Percentiles rank a stretch among this genome's conserved stretches.
phyloP scores from a whole-genome alignment of 352 stramenopile species.

The Thalassiosira livingstoniorum region DNA sequence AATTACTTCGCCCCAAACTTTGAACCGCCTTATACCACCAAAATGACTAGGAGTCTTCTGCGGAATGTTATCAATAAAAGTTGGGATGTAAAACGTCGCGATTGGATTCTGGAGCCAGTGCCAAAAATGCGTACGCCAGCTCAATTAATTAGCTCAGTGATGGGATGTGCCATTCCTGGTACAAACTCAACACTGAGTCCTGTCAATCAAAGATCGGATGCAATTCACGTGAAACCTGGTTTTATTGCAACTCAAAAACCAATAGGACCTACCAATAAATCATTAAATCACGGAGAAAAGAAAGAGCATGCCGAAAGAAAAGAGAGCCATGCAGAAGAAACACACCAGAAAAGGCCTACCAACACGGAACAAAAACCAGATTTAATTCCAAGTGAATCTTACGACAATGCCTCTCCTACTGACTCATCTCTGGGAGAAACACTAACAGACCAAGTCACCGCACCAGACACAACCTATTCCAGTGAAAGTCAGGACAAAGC shows the following conservation, averaged over 20 bases:
- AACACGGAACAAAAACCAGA: too few species aligned
- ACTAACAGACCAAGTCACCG: too few species aligned
- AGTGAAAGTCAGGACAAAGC: too few species aligned
- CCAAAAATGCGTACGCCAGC: conserved; percentile 50
- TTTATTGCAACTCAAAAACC: conserved; percentile 31
- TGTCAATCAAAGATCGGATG: conserved; percentile 25
- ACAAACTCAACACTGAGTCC: conserved; percentile 35
- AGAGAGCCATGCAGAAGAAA: background rate
- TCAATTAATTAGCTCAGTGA: conserved; percentile 54
- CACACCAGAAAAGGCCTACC: too few species aligned
- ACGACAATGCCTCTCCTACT: too few species aligned
- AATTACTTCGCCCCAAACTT: conserved; percentile 88
- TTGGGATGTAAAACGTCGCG: conserved; percentile 81
- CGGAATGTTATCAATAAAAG: conserved; percentile 82
- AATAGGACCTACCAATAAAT: conserved; percentile 1
- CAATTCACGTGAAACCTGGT: conserved; percentile 32
- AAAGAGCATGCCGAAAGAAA: conserved; percentile 11
- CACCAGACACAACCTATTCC: too few species aligned
- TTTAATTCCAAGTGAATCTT: too few species aligned
- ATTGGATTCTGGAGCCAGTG: conserved; percentile 78
- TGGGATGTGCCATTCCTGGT: conserved; percentile 70
- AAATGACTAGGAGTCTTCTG: conserved; percentile 82
- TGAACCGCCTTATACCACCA: conserved; percentile 83
- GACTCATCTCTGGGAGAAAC: too few species aligned
- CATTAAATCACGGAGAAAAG: conserved; percentile 18